Conservation (phyloP, 768 basidiomycete species). For the Russula vinacea region DNA sequence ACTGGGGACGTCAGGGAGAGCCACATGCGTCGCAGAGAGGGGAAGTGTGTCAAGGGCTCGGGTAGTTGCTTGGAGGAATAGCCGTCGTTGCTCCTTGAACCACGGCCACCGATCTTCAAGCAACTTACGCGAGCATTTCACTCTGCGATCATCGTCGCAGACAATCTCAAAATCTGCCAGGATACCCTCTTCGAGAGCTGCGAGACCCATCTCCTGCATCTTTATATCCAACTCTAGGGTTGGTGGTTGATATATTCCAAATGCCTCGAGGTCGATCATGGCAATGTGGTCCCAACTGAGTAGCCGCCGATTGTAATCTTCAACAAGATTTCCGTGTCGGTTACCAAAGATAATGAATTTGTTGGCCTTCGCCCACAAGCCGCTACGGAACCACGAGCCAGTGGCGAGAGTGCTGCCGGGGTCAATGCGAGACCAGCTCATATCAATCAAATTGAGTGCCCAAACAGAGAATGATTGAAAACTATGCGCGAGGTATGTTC, state of each 20-base stretch:
- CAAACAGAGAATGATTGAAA: constrained; percentile 96
- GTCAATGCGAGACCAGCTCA: constrained; percentile 87
- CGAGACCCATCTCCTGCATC: constrained; percentile 83
- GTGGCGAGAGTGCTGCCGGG: constrained; percentile 79
- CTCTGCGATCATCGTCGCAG: constrained; percentile 83
- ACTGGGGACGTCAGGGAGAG: constrained; percentile 57
- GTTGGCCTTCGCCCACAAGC: constrained; percentile 80
- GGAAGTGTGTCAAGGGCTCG: constrained; percentile 58
- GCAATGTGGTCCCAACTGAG: constrained; percentile 92
- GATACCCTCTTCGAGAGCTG: constrained; percentile 74
- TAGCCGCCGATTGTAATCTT: constrained; percentile 88
- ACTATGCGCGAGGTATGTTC: constrained; percentile 91
- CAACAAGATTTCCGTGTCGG: constrained; percentile 78
- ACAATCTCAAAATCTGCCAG: constrained; percentile 91
- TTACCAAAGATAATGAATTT: constrained; percentile 92
- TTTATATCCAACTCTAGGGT: constrained; percentile 57
- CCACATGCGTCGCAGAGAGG: constrained; percentile 55
- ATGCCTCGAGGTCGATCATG: constrained; percentile 87
- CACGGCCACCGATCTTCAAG: constrained; percentile 93
- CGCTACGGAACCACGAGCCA: constrained; percentile 95
- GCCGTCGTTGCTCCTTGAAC: constrained; percentile 73
- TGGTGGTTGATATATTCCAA: constrained; percentile 93
- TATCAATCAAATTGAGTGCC: constrained; percentile 81
- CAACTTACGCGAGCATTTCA: constrained; percentile 78
- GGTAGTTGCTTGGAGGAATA: constrained; percentile 56